Conservation (phyloP, 495 filamentous ascomycete genomes). For the Mycothermus thermophilus region DNA sequence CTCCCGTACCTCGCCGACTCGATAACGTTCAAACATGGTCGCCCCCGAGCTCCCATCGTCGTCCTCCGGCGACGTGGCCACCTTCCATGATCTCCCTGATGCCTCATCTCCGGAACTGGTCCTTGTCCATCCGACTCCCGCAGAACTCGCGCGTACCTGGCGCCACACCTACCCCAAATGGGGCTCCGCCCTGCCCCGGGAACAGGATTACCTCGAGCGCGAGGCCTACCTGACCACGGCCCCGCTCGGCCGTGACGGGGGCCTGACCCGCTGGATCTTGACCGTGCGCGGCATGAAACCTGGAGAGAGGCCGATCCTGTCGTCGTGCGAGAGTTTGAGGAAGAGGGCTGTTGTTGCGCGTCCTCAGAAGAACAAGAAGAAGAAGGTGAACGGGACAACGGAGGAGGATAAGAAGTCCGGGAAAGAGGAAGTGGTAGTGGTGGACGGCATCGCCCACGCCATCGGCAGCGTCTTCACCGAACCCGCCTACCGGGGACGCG, state of each 20-base stretch:
- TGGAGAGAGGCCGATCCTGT: conserved; percentile 48
- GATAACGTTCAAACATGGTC: too few relatives aligned
- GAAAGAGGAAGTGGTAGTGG: conserved; percentile 40
- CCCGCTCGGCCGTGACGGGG: conserved; percentile 53
- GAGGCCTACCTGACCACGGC: conserved; percentile 59
- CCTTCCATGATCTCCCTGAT: conserved; percentile 46
- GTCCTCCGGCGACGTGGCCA: too few relatives aligned
- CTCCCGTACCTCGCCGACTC: too few relatives aligned
- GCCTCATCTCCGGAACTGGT: conserved; percentile 46
- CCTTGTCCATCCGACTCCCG: conserved; percentile 52
- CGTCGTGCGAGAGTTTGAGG: conserved; percentile 68
- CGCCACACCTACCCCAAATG: conserved; percentile 56
- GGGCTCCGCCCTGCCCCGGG: conserved; percentile 51
- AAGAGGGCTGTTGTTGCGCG: conserved; percentile 48
- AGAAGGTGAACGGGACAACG: too few relatives aligned
- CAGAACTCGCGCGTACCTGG: conserved; percentile 50
- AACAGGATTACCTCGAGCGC: conserved; percentile 60
- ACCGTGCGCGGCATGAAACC: conserved; percentile 40
- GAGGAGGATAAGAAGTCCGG: conserved; percentile 28
- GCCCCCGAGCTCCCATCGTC: too few relatives aligned
- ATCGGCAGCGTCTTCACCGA: conserved; percentile 81
- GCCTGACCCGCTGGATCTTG: conserved; percentile 76
- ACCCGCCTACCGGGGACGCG: conserved; percentile 52
- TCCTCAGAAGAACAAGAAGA: background rate
- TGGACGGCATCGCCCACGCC: conserved; percentile 60